Evolutionary conservation across 306 rosid genomes (phyloP), one percentile per base, ranked within the genome.

Genomic region (Geum urbanum): DNA sequence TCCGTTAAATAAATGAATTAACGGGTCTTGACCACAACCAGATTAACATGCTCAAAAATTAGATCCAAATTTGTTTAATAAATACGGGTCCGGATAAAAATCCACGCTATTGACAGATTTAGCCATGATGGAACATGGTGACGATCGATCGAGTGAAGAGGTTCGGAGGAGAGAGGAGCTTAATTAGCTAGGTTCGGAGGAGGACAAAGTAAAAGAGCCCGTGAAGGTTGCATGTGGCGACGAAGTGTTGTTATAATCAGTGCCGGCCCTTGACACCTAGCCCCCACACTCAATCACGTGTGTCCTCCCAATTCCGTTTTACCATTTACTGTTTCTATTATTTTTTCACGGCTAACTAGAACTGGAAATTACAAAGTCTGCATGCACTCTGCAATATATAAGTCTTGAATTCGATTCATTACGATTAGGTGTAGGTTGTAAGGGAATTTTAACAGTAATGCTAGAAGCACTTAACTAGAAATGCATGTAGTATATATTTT

Each of bases 191-290:
- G 9, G 37, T 2, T 32, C 37, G 37, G 22, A 59, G 64, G 83
- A 90, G 77, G 88, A 87, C 89, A 90, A 87, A 74, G 76, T 51
- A 73, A 13, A 19, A 59, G 48, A 75, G 86, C 90, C 98, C 98
- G 98, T 94, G 98, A 94, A 90, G 80, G 75, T 77, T 85, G 96
- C 98, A 94, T 91, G 98, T 94, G 98, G 90, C 75, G 86, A 79
- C 80, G 77, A 80, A 83, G 92, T 84, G 83, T 80, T 92, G 94
- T 90, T 91, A 84, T 80, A 81, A 85, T 92, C 92, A 84, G 86
- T 86, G 94, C 90, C 84, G 82, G 84, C 47, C 77, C 81, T 86
- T 83, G 82, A 88, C 92, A 78, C 85, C 85, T 72, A 41, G 65
- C 9, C 83, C 72, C 70, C 77, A 86, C 88, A 84, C 96, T 90